Base-by-base conservation (phyloP, 805 yeast species). In the Pichia ethanolica region DNA sequence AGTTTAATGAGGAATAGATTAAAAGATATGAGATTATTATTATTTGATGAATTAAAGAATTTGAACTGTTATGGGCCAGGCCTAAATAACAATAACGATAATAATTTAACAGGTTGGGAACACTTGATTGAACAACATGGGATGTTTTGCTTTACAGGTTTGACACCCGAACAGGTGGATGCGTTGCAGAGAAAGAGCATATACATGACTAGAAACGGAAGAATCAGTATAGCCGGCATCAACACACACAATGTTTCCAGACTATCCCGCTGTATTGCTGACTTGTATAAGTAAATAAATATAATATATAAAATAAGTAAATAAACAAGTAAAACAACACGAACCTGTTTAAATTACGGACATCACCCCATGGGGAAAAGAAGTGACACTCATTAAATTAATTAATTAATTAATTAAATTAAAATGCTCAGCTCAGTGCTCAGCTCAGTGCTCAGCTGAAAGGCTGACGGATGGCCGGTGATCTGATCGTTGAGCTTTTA, bases 111-210 rank as follows among this genome's bases (percentile, higher is more conserved):
- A 58, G 74, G 80, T 66, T 91, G 98, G 98, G 84, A 83, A 48
- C 96, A 87, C 64, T 75, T 91, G 60, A 72, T 86, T 49, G 77
- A 82, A 63, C 98, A 91, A 69, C 85, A 91, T 65, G 99, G 99
- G 59, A 91, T 91, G 98, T 91, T 91, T 71, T 87, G 91, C 60
- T 91, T 78, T 73, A 90, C 97, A 35, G 96, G 97, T 7, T 75
- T 91, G 54, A 64, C 69, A 34, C 72, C 79, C 42, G 80, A 77
- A 45, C 95, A 89, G 70, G 91, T 88, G 44, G 73, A 79, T 51
- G 69, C 73, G 54, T 74, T 91, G 61, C 72, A 77, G 39, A 72
- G 76, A 46, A 81, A 87, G 66, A 81, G 87, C 14, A 83, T 91
- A 38, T 91, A 91, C 67, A 79, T 93, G 59, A 89, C 97, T 32